phyloP scores from a whole-genome alignment of 1,139 yeast genomes.

The Nakaseomyces bracarensis region DNA sequence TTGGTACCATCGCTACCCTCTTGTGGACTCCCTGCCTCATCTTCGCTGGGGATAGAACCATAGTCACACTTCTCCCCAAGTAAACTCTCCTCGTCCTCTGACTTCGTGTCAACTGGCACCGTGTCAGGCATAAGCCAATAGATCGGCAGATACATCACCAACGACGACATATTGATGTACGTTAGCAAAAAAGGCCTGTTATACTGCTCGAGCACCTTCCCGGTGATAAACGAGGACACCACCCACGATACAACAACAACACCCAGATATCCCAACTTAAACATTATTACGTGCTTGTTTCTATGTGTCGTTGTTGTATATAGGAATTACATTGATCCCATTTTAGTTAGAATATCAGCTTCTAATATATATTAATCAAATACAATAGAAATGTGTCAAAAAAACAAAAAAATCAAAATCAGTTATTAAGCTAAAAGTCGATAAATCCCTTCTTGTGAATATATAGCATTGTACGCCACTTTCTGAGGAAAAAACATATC shows the following conservation, averaged over 20 bases:
- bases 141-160: constrained; percentile 50
- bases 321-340: too few species aligned
- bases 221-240: constrained; percentile 66
- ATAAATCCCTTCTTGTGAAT: too few species aligned
- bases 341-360: too few species aligned
- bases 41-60: constrained; percentile 11
- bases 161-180: constrained; percentile 77
- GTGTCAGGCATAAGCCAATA: constrained; percentile 42
- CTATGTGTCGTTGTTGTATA: too few species aligned
- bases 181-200: constrained; percentile 86
- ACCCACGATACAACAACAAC: constrained; percentile 82
- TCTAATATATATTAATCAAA: too few species aligned
- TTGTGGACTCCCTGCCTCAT: constrained; percentile 6
- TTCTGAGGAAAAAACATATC: too few species aligned
- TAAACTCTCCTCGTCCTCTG: constrained; percentile 26
- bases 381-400: too few species aligned
- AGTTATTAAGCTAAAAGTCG: too few species aligned
- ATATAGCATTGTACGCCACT: too few species aligned
- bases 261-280: constrained; percentile 30
- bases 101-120: constrained; percentile 24
- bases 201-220: constrained; percentile 62
- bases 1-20: too few species aligned
- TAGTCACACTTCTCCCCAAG: constrained; percentile 15
- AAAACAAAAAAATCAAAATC: too few species aligned
- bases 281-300: background rate